These are phyloP conservation scores for Apiospora pterosperma DNA, from an alignment of 2,329 filamentous ascomycete genomes.

Conservation along the genomic window DNA sequence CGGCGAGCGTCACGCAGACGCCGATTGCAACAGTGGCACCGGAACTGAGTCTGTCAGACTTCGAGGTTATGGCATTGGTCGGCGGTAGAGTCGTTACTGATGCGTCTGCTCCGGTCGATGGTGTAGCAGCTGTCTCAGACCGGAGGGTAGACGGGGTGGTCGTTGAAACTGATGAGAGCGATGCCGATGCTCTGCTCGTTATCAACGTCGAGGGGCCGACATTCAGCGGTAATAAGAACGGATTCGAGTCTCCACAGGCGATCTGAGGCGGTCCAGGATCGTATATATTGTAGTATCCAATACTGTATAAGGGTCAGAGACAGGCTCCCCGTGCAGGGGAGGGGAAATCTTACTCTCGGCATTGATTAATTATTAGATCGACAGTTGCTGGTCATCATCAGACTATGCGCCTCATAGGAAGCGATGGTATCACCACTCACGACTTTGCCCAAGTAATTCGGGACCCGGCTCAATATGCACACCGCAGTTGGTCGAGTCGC, in stretches of 20 bases:
- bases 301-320: conserved; percentile 12
- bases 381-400: conserved; percentile 39
- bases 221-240: background rate
- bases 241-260: background rate
- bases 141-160: background rate
- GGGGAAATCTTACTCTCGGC: conserved; percentile 40
- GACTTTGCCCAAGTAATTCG: conserved; percentile 33
- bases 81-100: background rate
- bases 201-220: background rate
- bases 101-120: background rate
- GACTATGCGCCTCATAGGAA: background rate
- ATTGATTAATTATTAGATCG: conserved; percentile 47
- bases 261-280: conserved; percentile 19
- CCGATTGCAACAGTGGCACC: conserved; percentile 44
- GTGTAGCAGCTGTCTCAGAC: background rate
- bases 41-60: conserved; percentile 25
- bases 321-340: background rate
- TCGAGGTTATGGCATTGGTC: background rate
- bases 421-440: conserved; percentile 31
- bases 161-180: background rate
- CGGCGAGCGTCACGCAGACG: conserved; percentile 36
- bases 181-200: background rate
- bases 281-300: conserved; percentile 21
- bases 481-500: conserved; percentile 48
- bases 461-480: conserved; percentile 31